Conservation (phyloP, 306 rosid genomes). For the Quercus engelmannii region DNA sequence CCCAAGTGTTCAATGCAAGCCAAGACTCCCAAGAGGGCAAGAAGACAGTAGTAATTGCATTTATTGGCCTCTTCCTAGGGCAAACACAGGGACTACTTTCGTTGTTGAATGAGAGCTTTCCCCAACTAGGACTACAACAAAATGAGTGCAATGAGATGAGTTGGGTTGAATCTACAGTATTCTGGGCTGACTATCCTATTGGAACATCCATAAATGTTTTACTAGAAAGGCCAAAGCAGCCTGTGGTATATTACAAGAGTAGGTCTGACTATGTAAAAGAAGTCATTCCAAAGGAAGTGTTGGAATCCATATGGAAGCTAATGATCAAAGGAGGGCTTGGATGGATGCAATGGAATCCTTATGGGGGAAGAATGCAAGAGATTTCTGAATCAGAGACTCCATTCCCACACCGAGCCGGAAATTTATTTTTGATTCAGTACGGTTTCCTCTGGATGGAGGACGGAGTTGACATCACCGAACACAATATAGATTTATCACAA, state of each 20-base stretch:
- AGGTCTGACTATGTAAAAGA: constrained; percentile 36
- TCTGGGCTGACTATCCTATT: background rate
- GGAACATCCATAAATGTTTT: constrained; percentile 20
- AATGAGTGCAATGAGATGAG: constrained; percentile 27
- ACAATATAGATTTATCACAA: constrained; percentile 18
- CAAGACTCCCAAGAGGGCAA: background rate
- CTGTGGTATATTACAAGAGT: background rate
- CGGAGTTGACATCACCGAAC: constrained; percentile 22
- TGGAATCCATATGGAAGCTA: constrained; percentile 27
- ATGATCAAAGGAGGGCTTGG: constrained; percentile 2
- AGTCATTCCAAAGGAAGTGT: constrained; percentile 20
- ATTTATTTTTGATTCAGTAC: constrained; percentile 51
- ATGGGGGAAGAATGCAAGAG: constrained; percentile 49
- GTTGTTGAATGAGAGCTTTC: constrained; percentile 10
- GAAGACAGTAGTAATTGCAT: constrained; percentile 2
- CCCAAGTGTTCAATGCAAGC: background rate
- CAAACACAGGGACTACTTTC: background rate
- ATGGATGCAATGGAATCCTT: constrained; percentile 18
- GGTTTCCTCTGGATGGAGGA: constrained; percentile 37
- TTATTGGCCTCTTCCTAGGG: constrained; percentile 25
- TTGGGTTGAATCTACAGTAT: constrained; percentile 27
- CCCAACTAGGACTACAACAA: constrained; percentile 18
- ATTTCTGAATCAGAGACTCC: constrained; percentile 45
- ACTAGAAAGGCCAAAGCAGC: background rate
- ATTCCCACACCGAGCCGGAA: constrained; percentile 60